These are phyloP conservation scores for Penicillium goetzii DNA, from an alignment of 495 filamentous ascomycete species.

Conservation along the genomic window DNA sequence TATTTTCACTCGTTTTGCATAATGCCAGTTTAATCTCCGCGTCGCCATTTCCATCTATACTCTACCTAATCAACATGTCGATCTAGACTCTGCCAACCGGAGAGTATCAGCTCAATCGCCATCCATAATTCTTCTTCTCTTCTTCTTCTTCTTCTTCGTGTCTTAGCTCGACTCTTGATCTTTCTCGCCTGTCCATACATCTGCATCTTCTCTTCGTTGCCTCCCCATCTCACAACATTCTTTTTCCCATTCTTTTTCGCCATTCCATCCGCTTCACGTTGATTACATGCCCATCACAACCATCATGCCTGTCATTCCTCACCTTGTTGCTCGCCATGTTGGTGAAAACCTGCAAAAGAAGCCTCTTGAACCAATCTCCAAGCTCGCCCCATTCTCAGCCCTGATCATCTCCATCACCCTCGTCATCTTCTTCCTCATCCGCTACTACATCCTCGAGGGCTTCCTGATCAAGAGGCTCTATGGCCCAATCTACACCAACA, in stretches of 20 bases:
- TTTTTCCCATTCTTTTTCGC: background rate
- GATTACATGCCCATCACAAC: background rate
- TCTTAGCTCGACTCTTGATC: background rate
- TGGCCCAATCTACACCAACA: conserved; percentile 37
- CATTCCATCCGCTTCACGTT: background rate
- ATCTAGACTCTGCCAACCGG: background rate
- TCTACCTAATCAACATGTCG: background rate
- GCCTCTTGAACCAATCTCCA: conserved; percentile 36
- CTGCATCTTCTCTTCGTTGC: background rate
- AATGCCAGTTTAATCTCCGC: background rate
- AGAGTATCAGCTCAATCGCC: background rate
- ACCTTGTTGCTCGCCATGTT: conserved; percentile 5
- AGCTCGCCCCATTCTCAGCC: conserved; percentile 46
- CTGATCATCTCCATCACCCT: conserved; percentile 49
- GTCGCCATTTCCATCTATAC: background rate
- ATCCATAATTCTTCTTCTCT: background rate
- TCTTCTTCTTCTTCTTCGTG: background rate
- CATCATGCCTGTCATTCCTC: conserved; percentile 2
- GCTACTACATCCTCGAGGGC: conserved; percentile 48
- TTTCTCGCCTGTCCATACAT: background rate
- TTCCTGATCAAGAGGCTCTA: conserved; percentile 46
- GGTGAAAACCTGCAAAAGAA: background rate
- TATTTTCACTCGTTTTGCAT: background rate
- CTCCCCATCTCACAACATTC: background rate
- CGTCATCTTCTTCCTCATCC: conserved; percentile 46